Conservation (phyloP, 169 alveolate species). For the Neospora caninum region DNA sequence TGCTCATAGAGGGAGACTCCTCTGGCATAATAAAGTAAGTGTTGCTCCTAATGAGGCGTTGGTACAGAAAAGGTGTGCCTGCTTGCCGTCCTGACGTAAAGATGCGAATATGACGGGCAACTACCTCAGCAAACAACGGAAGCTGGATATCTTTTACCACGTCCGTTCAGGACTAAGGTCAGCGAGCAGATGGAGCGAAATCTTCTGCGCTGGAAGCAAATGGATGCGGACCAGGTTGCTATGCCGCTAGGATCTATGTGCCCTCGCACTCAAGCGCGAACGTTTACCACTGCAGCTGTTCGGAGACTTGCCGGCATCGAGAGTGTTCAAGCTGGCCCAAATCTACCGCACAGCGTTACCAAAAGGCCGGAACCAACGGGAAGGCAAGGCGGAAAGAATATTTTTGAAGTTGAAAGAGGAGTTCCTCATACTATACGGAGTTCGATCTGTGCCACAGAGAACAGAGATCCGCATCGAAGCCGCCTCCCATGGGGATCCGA, state of each 20-base stretch:
- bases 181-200: conserved; percentile 38
- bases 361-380: not conserved
- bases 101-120: not conserved
- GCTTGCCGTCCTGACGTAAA: not conserved
- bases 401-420: not conserved
- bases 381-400: not conserved
- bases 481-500: not conserved
- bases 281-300: conserved; percentile 49
- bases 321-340: not conserved
- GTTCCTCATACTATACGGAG: not conserved
- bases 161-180: conserved; percentile 37
- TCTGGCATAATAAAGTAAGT: conserved; percentile 18
- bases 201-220: conserved; percentile 45
- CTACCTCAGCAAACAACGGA: not conserved
- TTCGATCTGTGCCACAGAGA: not conserved
- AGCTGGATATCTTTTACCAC: not conserved
- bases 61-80: too few species aligned
- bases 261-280: conserved; percentile 52
- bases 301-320: conserved; percentile 49
- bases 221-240: conserved; percentile 46
- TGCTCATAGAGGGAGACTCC: conserved; percentile 57
- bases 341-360: not conserved
- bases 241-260: conserved; percentile 12
- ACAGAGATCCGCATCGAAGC: not conserved
- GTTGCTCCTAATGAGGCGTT: not conserved